phyloP scores from a whole-genome alignment of 192 early-diverging fungal genomes.

The Obelidium mucronatum region DNA sequence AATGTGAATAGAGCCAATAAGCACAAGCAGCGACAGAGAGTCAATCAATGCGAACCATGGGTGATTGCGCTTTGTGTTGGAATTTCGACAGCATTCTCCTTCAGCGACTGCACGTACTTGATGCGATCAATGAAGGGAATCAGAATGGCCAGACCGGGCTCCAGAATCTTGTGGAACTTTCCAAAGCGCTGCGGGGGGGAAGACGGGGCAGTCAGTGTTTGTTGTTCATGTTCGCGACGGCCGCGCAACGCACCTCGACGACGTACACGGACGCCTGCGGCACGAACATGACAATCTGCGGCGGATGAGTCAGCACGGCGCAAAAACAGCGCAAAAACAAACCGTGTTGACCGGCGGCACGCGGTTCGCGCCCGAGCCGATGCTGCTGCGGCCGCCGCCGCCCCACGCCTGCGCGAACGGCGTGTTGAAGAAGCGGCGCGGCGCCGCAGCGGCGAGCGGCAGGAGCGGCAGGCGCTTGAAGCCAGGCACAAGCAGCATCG shows the following conservation, averaged over 20 bases:
- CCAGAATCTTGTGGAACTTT: slow-evolving; percentile 69
- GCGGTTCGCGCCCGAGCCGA: slow-evolving; percentile 5
- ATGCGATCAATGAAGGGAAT: slow-evolving; percentile 89
- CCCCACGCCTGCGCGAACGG: background rate
- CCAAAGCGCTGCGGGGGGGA: slow-evolving; percentile 80
- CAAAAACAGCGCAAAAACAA: background rate
- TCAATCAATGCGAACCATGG: slow-evolving; percentile 73
- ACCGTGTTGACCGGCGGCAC: slow-evolving; percentile 26
- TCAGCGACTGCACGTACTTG: slow-evolving; percentile 91
- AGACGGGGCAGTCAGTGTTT: too few relatives aligned
- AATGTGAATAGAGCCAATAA: background rate
- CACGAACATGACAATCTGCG: slow-evolving; percentile 86
- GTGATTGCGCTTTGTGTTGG: slow-evolving; percentile 82
- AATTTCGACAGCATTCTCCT: slow-evolving; percentile 94
- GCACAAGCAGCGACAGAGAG: too few relatives aligned
- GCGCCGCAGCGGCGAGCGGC: background rate
- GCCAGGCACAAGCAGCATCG: too few relatives aligned
- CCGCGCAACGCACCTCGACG: slow-evolving; percentile 66
- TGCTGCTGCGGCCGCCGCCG: background rate
- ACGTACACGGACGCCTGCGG: slow-evolving; percentile 99
- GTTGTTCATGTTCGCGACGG: too few relatives aligned
- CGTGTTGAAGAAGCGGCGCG: background rate
- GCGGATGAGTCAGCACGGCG: background rate
- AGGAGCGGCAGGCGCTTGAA: too few relatives aligned
- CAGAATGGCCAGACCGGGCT: slow-evolving; percentile 90